Base-by-base conservation (phyloP, 169 alveolate species). In the Cryptosporidium felis region DNA sequence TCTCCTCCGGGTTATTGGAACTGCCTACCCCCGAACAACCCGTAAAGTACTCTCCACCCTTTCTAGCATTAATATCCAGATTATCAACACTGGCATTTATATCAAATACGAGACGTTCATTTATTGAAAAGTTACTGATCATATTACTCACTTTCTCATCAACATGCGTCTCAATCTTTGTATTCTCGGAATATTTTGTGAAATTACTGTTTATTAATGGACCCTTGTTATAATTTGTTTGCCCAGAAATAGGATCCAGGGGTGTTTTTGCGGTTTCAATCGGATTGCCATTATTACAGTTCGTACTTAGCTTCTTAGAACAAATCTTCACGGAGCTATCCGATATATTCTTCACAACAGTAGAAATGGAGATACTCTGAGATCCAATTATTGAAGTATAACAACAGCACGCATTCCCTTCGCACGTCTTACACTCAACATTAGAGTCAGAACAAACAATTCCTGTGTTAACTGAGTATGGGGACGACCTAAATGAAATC, bases 351-450 rank as follows among this genome's bases (percentile, higher is more conserved):
- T 46, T 65, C 14, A 23, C 30, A 5, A 26, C 5, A n/a, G 26
- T 3, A 23, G 61, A 18, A 14, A 65, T 46, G 5, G 81, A 65
- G 32, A 45, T 5, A 2, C 59, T 34, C 14, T 44, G 40, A 23
- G 32, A 30, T 30, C 40, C 81, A 40, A 63, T 63, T 28, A 65
- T 0, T 45, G 59, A 44, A 12, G 59, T n/a, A 46, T 62, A 65
- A 46, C 30, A 65, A 30, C 81, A 65, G 26, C 62, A 34, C 30
- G 45, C 28, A 28, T 18, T 65, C 40, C 16, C 4, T 28, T 45
- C 81, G n/a, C 81, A 65, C 40, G 79, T n/a, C 16, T 47, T 23
- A 14, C 81, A 65, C 23, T 65, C 59, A 10, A 46, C 45, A 32
- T 45, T 46, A 44, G 81, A 23, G 34, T 65, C 10, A 12, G 36